Evolutionary conservation across 2,329 filamentous ascomycete genomes (phyloP).

Genomic region (Colletotrichum lini): DNA sequence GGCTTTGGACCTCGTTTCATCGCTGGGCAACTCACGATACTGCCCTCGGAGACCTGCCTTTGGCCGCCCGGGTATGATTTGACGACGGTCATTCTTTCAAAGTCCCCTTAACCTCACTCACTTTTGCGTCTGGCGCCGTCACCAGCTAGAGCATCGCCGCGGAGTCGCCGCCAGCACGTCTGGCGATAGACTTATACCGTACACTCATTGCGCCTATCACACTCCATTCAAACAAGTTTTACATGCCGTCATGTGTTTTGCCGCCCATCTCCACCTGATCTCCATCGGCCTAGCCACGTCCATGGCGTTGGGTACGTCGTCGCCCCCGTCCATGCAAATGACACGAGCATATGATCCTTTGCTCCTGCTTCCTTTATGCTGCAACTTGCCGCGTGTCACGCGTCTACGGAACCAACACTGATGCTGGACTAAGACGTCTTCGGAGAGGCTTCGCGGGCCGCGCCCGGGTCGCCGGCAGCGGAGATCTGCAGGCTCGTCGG

Average conservation of each 20-base stretch:
- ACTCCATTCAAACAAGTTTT: neutral
- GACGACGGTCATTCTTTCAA: neutral
- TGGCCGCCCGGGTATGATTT: too few species aligned
- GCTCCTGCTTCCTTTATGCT: neutral
- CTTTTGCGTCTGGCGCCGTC: too few species aligned
- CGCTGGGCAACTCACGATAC: neutral
- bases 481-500: conserved; percentile 1
- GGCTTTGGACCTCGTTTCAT: neutral
- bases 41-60: neutral
- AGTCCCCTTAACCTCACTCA: neutral
- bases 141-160: too few species aligned
- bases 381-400: too few species aligned
- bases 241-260: neutral
- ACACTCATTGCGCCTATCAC: neutral
- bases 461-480: neutral
- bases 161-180: neutral
- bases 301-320: neutral
- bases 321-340: neutral
- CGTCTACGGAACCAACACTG: neutral
- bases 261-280: neutral
- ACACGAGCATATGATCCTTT: neutral
- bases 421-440: neutral
- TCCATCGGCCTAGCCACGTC: neutral
- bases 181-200: neutral
- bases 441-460: neutral